Conservation (phyloP, 768 basidiomycete species). For the Naganishia vishniacii region DNA sequence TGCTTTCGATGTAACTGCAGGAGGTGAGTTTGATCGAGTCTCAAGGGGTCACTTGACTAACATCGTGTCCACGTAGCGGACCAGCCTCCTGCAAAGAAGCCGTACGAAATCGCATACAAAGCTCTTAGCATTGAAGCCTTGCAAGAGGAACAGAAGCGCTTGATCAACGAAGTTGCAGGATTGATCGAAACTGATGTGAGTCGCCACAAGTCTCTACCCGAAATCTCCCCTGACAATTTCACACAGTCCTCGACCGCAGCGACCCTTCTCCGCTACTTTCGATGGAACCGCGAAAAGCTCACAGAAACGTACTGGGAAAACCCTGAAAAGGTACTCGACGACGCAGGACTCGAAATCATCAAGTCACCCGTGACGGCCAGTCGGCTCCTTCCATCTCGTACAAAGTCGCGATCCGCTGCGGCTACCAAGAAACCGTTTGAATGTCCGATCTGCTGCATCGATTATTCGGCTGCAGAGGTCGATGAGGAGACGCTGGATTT, state of each 20-base stretch:
- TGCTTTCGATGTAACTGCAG: constrained; percentile 38
- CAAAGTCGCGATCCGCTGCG: constrained; percentile 21
- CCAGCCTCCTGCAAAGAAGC: constrained; percentile 40
- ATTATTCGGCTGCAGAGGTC: constrained; percentile 58
- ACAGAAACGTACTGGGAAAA: constrained; percentile 98
- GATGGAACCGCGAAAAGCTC: constrained; percentile 94
- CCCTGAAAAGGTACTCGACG: constrained; percentile 61
- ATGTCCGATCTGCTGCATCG: constrained; percentile 82
- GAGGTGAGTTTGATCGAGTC: constrained; percentile 33
- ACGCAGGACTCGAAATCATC: constrained; percentile 62
- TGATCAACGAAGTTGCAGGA: constrained; percentile 78
- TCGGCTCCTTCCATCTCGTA: constrained; percentile 45
- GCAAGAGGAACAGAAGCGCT: constrained; percentile 67
- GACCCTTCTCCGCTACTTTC: constrained; percentile 71
- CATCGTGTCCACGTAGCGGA: background rate
- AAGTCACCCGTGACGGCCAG: constrained; percentile 50
- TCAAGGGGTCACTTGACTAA: constrained; percentile 3
- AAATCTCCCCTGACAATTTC: constrained; percentile 12
- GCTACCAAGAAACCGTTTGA: constrained; percentile 57
- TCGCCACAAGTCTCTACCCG: constrained; percentile 29
- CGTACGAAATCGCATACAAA: constrained; percentile 79
- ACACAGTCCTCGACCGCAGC: constrained; percentile 63
- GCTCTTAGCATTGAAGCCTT: constrained; percentile 67
- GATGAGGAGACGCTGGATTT: constrained; percentile 61
- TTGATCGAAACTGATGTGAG: constrained; percentile 85